Percentiles rank a stretch among this genome's conserved stretches.
Conservation (phyloP, 352 stramenopile species). For the Phytophthora syringae region DNA sequence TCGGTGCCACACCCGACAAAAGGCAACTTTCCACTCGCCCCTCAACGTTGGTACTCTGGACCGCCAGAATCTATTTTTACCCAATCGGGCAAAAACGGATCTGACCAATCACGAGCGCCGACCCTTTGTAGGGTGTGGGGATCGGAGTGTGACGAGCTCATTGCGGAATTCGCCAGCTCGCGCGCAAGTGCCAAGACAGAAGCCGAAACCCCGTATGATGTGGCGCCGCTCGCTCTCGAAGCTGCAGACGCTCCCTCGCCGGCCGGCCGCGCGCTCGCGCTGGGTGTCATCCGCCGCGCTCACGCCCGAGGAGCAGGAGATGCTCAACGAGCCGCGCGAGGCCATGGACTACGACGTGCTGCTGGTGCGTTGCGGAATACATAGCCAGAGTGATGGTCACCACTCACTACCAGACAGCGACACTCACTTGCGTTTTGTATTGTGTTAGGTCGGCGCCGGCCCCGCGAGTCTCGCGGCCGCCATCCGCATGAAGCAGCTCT, state of each 20-base stretch:
- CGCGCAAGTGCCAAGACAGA: constrained; percentile 31
- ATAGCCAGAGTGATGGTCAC: constrained; percentile 17
- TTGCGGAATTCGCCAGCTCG: constrained; percentile 34
- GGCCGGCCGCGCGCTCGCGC: constrained; percentile 22
- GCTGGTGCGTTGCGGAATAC: constrained; percentile 79
- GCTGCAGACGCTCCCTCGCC: constrained; percentile 23
- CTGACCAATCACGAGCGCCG: constrained; percentile 11
- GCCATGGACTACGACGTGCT: constrained; percentile 99
- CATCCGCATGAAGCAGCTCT: constrained; percentile 99
- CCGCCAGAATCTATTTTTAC: constrained; percentile 28
- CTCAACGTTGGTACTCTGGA: constrained; percentile 25
- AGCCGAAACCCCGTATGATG: constrained; percentile 26
- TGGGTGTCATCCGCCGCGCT: constrained; percentile 50
- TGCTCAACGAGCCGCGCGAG: constrained; percentile 85
- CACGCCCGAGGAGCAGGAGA: constrained; percentile 67
- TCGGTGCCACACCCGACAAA: background rate
- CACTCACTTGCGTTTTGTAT: constrained; percentile 2
- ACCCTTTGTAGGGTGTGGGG: constrained; percentile 26
- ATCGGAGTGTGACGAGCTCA: constrained; percentile 28
- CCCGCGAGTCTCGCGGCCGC: constrained; percentile 95
- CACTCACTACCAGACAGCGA: background rate
- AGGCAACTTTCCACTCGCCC: background rate
- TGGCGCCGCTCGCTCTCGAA: constrained; percentile 46
- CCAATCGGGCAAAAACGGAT: constrained; percentile 8
- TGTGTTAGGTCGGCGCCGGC: constrained; percentile 67